Evolutionary conservation across 208 protist genomes (phyloP).

Genomic region (Naegleria gruberi): DNA sequence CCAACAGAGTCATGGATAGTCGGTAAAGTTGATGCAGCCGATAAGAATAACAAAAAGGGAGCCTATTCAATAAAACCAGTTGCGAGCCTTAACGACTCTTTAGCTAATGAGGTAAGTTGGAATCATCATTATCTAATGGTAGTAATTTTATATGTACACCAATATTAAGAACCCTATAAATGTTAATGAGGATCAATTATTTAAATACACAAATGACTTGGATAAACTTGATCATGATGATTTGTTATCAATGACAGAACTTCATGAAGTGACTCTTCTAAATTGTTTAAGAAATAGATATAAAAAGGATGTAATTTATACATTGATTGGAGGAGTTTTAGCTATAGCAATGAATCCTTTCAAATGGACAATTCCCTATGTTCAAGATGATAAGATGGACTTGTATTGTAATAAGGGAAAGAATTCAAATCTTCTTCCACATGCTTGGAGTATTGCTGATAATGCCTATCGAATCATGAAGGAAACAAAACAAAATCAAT

Average conservation of each 20-base stretch:
- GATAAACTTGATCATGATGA: slow-evolving; percentile 20
- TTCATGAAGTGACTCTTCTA: slow-evolving; percentile 42
- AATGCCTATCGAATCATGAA: slow-evolving; percentile 24
- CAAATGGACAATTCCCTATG: not conserved
- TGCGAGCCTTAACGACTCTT: not conserved
- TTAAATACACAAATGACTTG: not conserved
- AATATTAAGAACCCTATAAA: not conserved
- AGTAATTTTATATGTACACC: too few relatives aligned
- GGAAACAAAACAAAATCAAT: slow-evolving; percentile 37
- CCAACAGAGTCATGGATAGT: not conserved
- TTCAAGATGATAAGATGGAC: not conserved
- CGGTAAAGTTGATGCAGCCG: not conserved
- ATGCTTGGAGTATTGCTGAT: not conserved
- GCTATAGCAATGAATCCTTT: not conserved
- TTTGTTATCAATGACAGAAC: slow-evolving; percentile 31
- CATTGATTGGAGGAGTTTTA: not conserved
- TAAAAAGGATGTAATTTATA: slow-evolving; percentile 13
- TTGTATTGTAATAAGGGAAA: not conserved
- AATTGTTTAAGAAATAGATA: slow-evolving; percentile 26
- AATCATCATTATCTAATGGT: too few relatives aligned
- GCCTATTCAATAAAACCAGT: not conserved
- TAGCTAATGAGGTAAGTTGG: not conserved
- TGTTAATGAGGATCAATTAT: not conserved
- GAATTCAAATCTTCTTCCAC: not conserved
- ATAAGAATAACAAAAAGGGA: not conserved